Evolutionary conservation across 805 yeast species (phyloP).

Genomic region (Ogataea paraovalis): DNA sequence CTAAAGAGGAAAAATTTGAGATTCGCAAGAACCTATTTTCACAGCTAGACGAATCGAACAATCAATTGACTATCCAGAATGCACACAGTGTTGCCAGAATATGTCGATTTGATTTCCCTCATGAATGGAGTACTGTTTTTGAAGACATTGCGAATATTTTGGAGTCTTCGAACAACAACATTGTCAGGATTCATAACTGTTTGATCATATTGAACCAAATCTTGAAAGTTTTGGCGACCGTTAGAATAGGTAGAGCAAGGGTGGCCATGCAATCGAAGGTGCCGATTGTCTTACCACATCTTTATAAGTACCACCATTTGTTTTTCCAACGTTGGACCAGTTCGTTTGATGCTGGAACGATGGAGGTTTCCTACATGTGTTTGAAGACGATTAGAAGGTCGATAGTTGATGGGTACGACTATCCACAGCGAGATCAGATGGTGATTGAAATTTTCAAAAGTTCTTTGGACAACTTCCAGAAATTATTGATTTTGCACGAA

Average conservation of each 20-base stretch:
- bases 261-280: conserved; percentile 72
- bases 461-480: conserved; percentile 56
- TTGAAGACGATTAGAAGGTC: conserved; percentile 72
- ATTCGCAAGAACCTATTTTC: conserved; percentile 56
- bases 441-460: conserved; percentile 58
- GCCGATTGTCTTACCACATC: conserved; percentile 54
- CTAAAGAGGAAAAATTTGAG: conserved; percentile 63
- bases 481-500: conserved; percentile 52
- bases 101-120: conserved; percentile 80
- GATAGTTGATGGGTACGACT: conserved; percentile 71
- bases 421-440: conserved; percentile 56
- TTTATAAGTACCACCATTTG: conserved; percentile 55
- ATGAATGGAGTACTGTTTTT: conserved; percentile 79
- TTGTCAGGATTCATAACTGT: conserved; percentile 56
- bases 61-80: conserved; percentile 73
- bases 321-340: conserved; percentile 64
- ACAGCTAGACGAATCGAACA: conserved; percentile 63
- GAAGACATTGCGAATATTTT: conserved; percentile 52
- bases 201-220: conserved; percentile 71
- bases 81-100: conserved; percentile 80
- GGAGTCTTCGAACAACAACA: conserved; percentile 42
- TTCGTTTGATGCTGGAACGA: conserved; percentile 44
- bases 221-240: conserved; percentile 67
- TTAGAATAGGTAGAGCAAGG: conserved; percentile 78
- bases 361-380: conserved; percentile 75